Evolutionary conservation across 148 eudicot genomes (phyloP), one percentile per base, ranked within the genome.

Genomic region (Amaranthus hypochondriacus): DNA sequence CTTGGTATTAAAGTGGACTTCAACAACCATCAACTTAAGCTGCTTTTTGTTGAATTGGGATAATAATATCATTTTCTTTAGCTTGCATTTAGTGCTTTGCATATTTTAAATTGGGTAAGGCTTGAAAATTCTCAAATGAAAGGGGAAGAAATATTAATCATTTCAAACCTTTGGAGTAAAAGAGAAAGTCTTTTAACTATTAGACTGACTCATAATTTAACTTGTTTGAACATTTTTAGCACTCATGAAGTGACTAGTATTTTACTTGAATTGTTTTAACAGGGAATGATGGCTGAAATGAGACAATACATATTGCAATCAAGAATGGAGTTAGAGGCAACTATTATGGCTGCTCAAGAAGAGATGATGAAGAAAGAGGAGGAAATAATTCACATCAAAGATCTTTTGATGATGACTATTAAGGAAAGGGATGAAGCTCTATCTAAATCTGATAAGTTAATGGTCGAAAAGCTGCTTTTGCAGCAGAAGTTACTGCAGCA

Each of bases 321-420:
- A 65, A 92, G 85, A 70, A 73, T 87, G 81, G 98, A 90, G 81
- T 72, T 90, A 7, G 92, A 93, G 71, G 90, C 91, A 4, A 82
- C 96, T 53, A 68, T 87, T 39, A 21, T 85, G 7, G 80, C 86
- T 56, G 89, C 93, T 7, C 93, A 89, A 21, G 96, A 90, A 28
- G 92, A 93, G 68, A 85, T 93, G 43, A 74, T 90, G 74, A 92
- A 86, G 75, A 92, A 90, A 78, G 93, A 86, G 39, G 96, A 87
- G 73, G 97, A 92, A 76, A 42, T 92, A 44, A 18, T 82, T 44
- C 87, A 86, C 67, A 82, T 89, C 77, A 89, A 79, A 64, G 83
- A 75, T 66, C 72, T 90, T 14, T 66, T 93, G 49, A 64, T 89
- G 53, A 74, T 74, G 56, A 79, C 88, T 3, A 80, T 85, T 56